Evolutionary conservation across 2,329 filamentous ascomycete genomes (phyloP), one percentile per base, ranked within the genome.

Genomic region (Paecilomyces sp.): DNA sequence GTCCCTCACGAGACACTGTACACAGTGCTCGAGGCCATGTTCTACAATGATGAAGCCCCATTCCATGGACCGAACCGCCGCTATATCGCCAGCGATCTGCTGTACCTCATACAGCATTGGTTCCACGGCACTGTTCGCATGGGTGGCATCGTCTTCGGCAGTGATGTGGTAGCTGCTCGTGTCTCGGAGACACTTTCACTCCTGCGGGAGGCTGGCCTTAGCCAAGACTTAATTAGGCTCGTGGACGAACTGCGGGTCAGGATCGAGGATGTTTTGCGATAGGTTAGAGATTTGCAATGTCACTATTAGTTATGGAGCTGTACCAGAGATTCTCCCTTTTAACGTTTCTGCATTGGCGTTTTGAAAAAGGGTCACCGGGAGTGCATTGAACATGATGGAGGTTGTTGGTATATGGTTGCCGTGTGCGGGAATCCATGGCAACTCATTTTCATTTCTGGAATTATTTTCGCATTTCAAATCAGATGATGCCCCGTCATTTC

Each of bases 41-140:
- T 86, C 76, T 89, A 88, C 72, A 83, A 83, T 41, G 85, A 88
- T 63, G 84, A 88, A 66, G 77, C 82, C 5, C 87, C 88, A 0
- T 90, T 89, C 71, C 75, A 80, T 36, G 85, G 84, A 3, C 72
- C 77, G 3, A 83, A 84, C 59, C 79, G 84, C 54, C 79, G 80
- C 51, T 74, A 82, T 60, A 77, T 90, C 6, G 84, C 84, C 2
- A 79, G 80, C 28, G 85, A 89, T 70, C 81, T 89, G 51, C 73
- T 88, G 0, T 86, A 88, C 65, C 73, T 87, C 2, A 77, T 86
- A 3, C 76, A 82, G 59, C 76, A 79, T 58, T 91, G 88, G 88
- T 84, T 82, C 64, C 75, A 80, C 56, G 78, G 83, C 13, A 85
- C 82, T 55, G 76, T 82, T 60, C 77, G 83, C 28, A 75, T 79